phyloP scores from a whole-genome alignment of 2,329 filamentous ascomycete genomes.

The Ophiostoma sp. region DNA sequence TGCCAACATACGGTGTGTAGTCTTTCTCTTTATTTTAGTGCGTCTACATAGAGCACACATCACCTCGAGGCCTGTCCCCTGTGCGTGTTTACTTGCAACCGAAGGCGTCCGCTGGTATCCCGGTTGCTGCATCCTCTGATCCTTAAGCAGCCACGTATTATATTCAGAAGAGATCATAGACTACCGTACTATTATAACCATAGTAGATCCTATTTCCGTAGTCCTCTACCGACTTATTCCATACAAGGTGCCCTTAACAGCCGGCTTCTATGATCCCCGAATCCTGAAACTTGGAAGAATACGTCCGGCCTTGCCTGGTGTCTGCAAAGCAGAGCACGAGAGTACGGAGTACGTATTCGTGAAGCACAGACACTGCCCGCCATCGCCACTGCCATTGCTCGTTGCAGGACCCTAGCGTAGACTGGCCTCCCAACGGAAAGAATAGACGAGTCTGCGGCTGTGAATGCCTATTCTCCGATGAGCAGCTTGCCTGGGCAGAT shows the following conservation, averaged over 20 bases:
- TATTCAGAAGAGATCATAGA: too few species aligned
- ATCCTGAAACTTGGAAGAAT: slow-evolving; percentile 9
- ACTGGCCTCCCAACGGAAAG: background rate
- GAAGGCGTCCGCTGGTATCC: too few species aligned
- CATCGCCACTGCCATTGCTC: background rate
- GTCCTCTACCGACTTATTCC: background rate
- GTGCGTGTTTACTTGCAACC: too few species aligned
- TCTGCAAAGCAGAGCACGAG: background rate
- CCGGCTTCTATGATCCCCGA: slow-evolving; percentile 6
- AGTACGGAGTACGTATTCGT: background rate
- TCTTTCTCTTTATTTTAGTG: too few species aligned
- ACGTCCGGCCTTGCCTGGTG: slow-evolving; percentile 7
- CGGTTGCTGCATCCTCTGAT: too few species aligned
- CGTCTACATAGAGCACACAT: too few species aligned
- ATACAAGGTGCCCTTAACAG: background rate
- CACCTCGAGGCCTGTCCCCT: too few species aligned
- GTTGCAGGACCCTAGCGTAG: background rate
- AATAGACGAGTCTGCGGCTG: background rate
- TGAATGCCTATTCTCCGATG: background rate
- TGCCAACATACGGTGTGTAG: too few species aligned
- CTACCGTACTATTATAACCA: too few species aligned
- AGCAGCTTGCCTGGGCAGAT: background rate
- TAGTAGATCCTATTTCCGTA: too few species aligned
- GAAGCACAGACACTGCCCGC: background rate
- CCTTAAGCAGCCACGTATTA: too few species aligned